Evolutionary conservation across 768 basidiomycete species (phyloP).

Genomic region (Kwoniella heveanensis): DNA sequence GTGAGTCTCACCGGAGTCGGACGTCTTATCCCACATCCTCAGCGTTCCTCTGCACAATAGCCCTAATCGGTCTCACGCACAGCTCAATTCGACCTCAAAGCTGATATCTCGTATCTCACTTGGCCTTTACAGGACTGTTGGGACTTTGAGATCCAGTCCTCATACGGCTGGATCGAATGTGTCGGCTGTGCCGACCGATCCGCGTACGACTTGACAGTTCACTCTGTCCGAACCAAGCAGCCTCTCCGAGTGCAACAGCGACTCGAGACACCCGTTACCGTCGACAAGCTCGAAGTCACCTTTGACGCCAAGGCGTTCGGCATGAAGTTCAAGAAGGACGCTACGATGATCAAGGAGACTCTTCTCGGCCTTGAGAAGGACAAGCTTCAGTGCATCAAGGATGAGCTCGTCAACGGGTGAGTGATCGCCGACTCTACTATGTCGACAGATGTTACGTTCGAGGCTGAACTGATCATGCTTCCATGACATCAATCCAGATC

Average conservation of each 20-base stretch:
- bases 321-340: slow-evolving; percentile 83
- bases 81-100: too few relatives aligned
- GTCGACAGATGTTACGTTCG: not conserved
- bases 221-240: slow-evolving; percentile 78
- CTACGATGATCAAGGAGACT: slow-evolving; percentile 60
- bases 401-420: slow-evolving; percentile 70
- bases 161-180: slow-evolving; percentile 95
- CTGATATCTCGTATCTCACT: not conserved
- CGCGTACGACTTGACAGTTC: slow-evolving; percentile 92
- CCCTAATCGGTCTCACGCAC: too few relatives aligned
- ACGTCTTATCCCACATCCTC: too few relatives aligned
- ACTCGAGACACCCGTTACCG: slow-evolving; percentile 79
- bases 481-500: too few relatives aligned
- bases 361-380: slow-evolving; percentile 71
- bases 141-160: slow-evolving; percentile 97
- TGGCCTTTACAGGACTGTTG: slow-evolving; percentile 70
- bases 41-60: too few relatives aligned
- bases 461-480: too few relatives aligned
- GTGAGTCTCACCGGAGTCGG: slow-evolving; percentile 41
- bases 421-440: slow-evolving; percentile 7
- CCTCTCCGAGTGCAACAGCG: slow-evolving; percentile 82
- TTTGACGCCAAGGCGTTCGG: slow-evolving; percentile 88
- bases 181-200: slow-evolving; percentile 98
- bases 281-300: slow-evolving; percentile 74
- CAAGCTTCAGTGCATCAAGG: slow-evolving; percentile 67